Conservation (phyloP, 192 early-diverging fungal species). For the Linnemannia zychae region DNA sequence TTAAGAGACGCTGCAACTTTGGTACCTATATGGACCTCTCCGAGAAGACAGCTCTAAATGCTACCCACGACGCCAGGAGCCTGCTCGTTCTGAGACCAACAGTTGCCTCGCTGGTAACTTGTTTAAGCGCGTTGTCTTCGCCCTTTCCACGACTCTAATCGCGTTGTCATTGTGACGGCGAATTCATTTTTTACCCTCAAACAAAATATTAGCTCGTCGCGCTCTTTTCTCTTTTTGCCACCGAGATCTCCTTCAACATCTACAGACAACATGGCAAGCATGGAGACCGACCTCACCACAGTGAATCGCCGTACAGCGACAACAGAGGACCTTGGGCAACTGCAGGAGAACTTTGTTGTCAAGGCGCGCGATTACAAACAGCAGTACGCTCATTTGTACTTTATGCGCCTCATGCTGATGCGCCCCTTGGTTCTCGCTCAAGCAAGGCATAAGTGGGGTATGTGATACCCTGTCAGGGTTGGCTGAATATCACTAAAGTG, state of each 20-base stretch:
- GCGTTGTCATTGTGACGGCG: constrained; percentile 1
- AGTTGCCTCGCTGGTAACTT: background rate
- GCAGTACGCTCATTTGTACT: constrained; percentile 93
- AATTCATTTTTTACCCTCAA: background rate
- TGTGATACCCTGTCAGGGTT: background rate
- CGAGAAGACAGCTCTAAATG: background rate
- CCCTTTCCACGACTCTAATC: background rate
- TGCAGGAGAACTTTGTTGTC: constrained; percentile 67
- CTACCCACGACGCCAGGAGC: background rate
- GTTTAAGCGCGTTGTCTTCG: background rate
- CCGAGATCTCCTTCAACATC: background rate
- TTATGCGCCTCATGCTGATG: constrained; percentile 75
- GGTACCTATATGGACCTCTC: background rate
- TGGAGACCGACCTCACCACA: constrained; percentile 24
- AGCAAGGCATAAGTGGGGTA: constrained; percentile 72
- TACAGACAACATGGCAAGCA: constrained; percentile 15
- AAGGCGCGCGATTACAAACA: constrained; percentile 76
- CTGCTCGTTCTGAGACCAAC: background rate
- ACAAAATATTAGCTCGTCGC: constrained; percentile 14
- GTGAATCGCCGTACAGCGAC: constrained; percentile 37
- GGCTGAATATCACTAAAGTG: background rate
- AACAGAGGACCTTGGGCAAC: constrained; percentile 25
- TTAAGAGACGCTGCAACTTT: background rate
- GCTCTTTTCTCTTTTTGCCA: background rate
- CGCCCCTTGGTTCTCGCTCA: constrained; percentile 68